Evolutionary conservation across 2,329 filamentous ascomycete genomes (phyloP).

Genomic region (Hortaea werneckii): DNA sequence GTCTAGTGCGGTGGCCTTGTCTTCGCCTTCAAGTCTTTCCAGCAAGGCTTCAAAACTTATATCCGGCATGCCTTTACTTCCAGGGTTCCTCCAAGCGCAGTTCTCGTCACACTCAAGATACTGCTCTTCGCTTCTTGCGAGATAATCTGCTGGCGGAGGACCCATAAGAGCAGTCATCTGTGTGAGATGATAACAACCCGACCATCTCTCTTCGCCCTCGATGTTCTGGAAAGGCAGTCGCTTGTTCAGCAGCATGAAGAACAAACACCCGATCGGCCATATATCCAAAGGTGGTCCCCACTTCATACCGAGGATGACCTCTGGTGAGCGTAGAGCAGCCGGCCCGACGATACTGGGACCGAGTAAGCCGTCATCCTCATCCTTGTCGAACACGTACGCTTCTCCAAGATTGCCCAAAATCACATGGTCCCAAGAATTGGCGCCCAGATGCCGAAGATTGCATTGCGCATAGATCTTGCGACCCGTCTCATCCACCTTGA

Average conservation of each 20-base stretch:
- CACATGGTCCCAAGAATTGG: neutral
- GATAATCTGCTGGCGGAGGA: conserved; percentile 1
- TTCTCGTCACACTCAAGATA: no score
- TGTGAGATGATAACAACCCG: neutral
- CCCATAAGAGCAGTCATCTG: conserved; percentile 3
- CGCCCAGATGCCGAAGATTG: neutral
- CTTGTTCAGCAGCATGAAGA: neutral
- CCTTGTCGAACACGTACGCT: neutral
- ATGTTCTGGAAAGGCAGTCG: neutral
- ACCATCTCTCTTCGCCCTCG: no score
- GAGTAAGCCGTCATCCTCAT: neutral
- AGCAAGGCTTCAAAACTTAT: neutral
- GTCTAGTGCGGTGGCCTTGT: neutral
- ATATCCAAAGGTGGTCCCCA: neutral
- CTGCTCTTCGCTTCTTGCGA: neutral
- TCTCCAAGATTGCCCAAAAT: neutral
- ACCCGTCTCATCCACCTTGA: neutral
- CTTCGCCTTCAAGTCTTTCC: neutral
- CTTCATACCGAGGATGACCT: neutral
- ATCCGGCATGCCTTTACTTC: no score
- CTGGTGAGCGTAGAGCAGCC: neutral
- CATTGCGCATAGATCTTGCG: neutral
- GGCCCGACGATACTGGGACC: neutral
- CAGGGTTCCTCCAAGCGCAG: no score
- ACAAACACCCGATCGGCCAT: neutral